Percentiles rank a stretch among this genome's conserved stretches.
These are phyloP conservation scores for Panicum hallii DNA, from an alignment of 202 grass and related monocot genomes.

Conservation along the genomic window DNA sequence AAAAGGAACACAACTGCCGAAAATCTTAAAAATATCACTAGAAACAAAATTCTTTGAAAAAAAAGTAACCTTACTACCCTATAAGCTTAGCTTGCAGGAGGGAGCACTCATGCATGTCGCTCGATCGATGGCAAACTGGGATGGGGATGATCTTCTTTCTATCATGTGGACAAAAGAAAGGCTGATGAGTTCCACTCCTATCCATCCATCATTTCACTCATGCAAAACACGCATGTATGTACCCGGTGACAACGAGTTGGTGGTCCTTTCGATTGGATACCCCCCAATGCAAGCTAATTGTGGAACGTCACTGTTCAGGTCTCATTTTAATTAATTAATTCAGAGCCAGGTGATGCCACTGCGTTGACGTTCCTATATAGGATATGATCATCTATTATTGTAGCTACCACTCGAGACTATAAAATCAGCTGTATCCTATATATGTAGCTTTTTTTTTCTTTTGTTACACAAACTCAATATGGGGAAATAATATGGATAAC, in stretches of 20 bases:
- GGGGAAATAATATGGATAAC: too few relatives aligned
- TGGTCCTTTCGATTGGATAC: slow-evolving; percentile 1
- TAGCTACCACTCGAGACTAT: too few relatives aligned
- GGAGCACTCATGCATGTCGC: too few relatives aligned
- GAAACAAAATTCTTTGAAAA: neutral
- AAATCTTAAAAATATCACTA: neutral
- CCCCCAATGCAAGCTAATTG: neutral
- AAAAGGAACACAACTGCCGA: neutral
- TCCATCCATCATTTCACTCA: neutral
- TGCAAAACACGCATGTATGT: slow-evolving; percentile 22
- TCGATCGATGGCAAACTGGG: too few relatives aligned
- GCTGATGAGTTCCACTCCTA: too few relatives aligned
- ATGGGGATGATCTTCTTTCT: neutral
- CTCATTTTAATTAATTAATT: neutral
- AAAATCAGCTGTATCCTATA: too few relatives aligned
- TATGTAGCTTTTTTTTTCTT: too few relatives aligned
- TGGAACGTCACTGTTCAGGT: neutral
- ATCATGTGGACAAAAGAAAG: neutral
- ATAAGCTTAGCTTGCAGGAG: too few relatives aligned
- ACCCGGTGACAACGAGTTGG: slow-evolving; percentile 1
- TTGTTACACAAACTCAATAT: too few relatives aligned
- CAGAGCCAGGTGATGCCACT: neutral
- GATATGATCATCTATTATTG: neutral
- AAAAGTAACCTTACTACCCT: too few relatives aligned
- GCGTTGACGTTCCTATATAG: neutral